A percentile compares a stretch with the other conserved stretches of the same genome.
These are phyloP conservation scores for Tolypocladium album DNA, from an alignment of 2,329 filamentous ascomycete genomes.

Conservation along the genomic window DNA sequence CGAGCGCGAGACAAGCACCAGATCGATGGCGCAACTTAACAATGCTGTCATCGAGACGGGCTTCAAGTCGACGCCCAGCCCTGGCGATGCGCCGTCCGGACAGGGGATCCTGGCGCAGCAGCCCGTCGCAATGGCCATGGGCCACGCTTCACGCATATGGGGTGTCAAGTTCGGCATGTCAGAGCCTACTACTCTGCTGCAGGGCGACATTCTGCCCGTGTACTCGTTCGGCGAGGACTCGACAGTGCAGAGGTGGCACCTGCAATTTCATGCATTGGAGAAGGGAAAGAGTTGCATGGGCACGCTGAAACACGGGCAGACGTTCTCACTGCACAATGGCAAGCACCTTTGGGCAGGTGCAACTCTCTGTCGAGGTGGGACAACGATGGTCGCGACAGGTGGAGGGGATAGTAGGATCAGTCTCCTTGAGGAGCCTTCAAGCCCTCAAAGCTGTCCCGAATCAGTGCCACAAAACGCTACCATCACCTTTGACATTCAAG, in stretches of 20 bases:
- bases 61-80: constrained; percentile 33
- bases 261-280: constrained; percentile 26
- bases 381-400: constrained; percentile 54
- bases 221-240: constrained; percentile 82
- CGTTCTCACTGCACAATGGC: constrained; percentile 59
- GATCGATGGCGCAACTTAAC: background rate
- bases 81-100: constrained; percentile 11
- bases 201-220: constrained; percentile 23
- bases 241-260: constrained; percentile 61
- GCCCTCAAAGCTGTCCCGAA: background rate
- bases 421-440: constrained; percentile 24
- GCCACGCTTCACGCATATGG: constrained; percentile 86
- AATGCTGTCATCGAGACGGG: constrained; percentile 39
- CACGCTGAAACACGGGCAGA: constrained; percentile 40
- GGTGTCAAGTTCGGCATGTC: constrained; percentile 54
- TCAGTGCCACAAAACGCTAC: constrained; percentile 2
- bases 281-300: constrained; percentile 3
- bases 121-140: constrained; percentile 65
- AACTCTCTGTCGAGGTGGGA: constrained; percentile 16
- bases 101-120: constrained; percentile 15
- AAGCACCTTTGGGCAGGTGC: constrained; percentile 85
- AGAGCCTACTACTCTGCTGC: constrained; percentile 4
- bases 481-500: constrained; percentile 18
- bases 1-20: constrained; percentile 21
- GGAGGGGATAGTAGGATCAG: constrained; percentile 71